Base-by-base conservation (phyloP, 441 rosid species). In the Populus hybrid region DNA sequence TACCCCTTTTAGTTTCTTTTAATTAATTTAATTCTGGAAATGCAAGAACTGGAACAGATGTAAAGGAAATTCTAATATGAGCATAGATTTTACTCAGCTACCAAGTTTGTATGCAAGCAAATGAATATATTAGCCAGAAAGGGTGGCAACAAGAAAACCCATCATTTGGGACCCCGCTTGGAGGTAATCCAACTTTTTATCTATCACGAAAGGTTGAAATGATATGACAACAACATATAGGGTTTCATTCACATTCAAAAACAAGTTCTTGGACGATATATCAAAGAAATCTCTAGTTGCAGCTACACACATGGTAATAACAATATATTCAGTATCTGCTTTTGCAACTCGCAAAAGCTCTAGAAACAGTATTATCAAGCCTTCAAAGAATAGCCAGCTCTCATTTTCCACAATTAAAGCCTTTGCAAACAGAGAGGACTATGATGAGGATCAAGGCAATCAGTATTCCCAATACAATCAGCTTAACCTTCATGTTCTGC, bases 401-500 rank as follows among this genome's bases (percentile, higher is more conserved):
- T 81, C 79, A 75, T 65, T 83, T 77, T 61, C 84, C 78, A 64
- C 98, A 91, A 24, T 84, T 87, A 81, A 90, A 91, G 11, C 93
- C 93, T 9, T 84, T 82, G 84, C 97, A 91, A 67, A 89, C 74
- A 0, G 98, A 91, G 72, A 89, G 84, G 71, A 90, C 70, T 64
- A 93, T 88, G 86, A 93, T 88, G 82, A 93, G 89, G 70, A 90
- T 89, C 88, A 91, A 80, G 46, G 92, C 89, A 21, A 90, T 79
- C 84, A 91, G 73, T 40, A 91, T 91, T 23, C 85, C 91, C 70
- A 93, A 77, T 46, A 91, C 95, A 67, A 89, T 89, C 76, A 87
- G 84, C 82, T 91, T 90, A 69, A 89, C 84, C 84, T 91, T 93
- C 93, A 88, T 91, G 86, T 90, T 91, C 81, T 90, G 91, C 71